These are phyloP conservation scores for Viridothelium virens DNA, from an alignment of 495 filamentous ascomycete genomes.

Conservation along the genomic window DNA sequence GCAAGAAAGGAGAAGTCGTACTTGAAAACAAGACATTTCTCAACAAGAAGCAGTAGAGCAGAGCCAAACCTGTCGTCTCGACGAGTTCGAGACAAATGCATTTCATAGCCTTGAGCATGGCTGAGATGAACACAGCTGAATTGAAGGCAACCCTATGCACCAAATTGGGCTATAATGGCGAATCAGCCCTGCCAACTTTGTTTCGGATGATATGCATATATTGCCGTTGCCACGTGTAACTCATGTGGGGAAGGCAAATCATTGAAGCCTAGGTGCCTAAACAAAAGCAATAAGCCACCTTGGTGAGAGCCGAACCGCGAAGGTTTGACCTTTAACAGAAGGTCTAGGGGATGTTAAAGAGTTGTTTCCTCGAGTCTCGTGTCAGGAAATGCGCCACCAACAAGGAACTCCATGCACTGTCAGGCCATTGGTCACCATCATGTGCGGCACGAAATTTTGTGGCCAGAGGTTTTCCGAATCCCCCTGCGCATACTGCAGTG, in stretches of 20 bases:
- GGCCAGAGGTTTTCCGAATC: no score
- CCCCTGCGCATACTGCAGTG: no score
- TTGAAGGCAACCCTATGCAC: no score
- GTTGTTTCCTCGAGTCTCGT: neutral
- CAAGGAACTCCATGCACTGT: neutral
- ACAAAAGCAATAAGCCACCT: neutral
- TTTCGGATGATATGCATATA: neutral
- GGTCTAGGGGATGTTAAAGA: neutral
- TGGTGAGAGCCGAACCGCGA: neutral
- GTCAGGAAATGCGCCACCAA: constrained; percentile 2
- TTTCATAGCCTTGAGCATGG: no score
- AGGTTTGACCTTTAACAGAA: neutral
- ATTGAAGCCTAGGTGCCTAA: neutral
- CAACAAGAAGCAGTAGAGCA: neutral
- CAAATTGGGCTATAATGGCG: neutral
- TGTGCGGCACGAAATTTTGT: no score
- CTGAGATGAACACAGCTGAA: no score
- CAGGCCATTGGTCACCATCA: neutral
- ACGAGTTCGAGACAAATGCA: no score
- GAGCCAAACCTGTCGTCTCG: neutral
- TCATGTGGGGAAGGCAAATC: neutral
- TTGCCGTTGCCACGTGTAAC: neutral
- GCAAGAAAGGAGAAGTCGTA: constrained; percentile 5
- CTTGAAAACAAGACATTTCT: constrained; percentile 3
- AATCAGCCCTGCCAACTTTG: neutral